Conservation (phyloP, 306 rosid genomes). For the Quercus aquifolioides region DNA sequence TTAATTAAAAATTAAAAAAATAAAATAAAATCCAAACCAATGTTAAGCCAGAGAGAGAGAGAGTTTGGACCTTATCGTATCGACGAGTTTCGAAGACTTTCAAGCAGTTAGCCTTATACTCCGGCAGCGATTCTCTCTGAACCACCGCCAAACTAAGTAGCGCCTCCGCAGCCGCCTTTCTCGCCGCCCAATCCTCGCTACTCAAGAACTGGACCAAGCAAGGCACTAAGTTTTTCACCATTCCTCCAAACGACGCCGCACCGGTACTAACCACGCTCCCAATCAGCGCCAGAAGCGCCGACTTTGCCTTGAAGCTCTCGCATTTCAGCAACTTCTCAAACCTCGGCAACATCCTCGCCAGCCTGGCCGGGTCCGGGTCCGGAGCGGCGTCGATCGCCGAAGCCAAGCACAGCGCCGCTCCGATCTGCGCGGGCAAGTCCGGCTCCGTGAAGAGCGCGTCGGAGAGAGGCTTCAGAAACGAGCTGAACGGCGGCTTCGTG, state of each 20-base stretch:
- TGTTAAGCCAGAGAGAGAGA: not conserved
- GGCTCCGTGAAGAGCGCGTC: slow-evolving; percentile 94
- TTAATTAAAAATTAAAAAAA: no score
- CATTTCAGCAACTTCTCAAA: slow-evolving; percentile 74
- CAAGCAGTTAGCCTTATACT: slow-evolving; percentile 64
- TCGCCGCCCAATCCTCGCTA: slow-evolving; percentile 77
- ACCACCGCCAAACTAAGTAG: slow-evolving; percentile 55
- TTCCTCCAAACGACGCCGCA: slow-evolving; percentile 54
- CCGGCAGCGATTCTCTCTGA: slow-evolving; percentile 60
- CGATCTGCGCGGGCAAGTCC: slow-evolving; percentile 75
- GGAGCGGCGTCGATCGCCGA: slow-evolving; percentile 70
- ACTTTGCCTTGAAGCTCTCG: slow-evolving; percentile 72
- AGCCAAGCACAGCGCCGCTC: slow-evolving; percentile 80
- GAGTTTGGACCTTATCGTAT: slow-evolving; percentile 66
- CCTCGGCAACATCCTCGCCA: slow-evolving; percentile 73
- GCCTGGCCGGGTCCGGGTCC: slow-evolving; percentile 67
- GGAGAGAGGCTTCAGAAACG: slow-evolving; percentile 71
- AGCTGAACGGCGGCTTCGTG: slow-evolving; percentile 60
- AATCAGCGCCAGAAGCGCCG: slow-evolving; percentile 68
- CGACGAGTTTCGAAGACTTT: slow-evolving; percentile 68
- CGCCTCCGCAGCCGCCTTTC: slow-evolving; percentile 90
- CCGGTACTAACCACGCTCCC: slow-evolving; percentile 65
- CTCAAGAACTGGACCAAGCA: slow-evolving; percentile 59
- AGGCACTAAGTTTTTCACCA: slow-evolving; percentile 60
- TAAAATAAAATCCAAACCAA: slow-evolving; percentile 10